phyloP scores from a whole-genome alignment of 768 basidiomycete genomes.

The Pleurotus giganteus region DNA sequence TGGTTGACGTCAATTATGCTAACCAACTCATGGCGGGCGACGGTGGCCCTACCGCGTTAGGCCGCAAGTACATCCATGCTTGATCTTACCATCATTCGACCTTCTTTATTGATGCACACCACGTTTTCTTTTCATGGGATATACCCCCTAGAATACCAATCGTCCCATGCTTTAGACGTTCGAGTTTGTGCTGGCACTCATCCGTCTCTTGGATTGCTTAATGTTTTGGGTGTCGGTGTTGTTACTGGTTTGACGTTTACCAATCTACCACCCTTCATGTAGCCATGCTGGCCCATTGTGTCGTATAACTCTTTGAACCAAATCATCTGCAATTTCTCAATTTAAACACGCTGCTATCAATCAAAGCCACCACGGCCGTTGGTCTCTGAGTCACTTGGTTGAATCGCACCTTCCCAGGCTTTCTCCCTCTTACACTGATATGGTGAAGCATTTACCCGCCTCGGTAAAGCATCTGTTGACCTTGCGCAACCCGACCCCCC shows the following conservation, averaged over 20 bases:
- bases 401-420: too few species aligned
- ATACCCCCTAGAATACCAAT: slow-evolving; percentile 1
- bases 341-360: too few species aligned
- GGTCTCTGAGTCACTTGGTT: background rate
- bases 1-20: slow-evolving; percentile 52
- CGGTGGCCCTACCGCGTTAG: slow-evolving; percentile 53
- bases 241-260: slow-evolving; percentile 6
- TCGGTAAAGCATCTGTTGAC: slow-evolving; percentile 71
- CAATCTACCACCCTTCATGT: slow-evolving; percentile 3
- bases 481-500: slow-evolving; percentile 60
- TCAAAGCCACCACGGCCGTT: background rate
- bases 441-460: slow-evolving; percentile 55
- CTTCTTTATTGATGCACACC: slow-evolving; percentile 3
- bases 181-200: slow-evolving; percentile 6
- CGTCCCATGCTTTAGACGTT: slow-evolving; percentile 6
- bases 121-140: slow-evolving; percentile 9
- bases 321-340: too few species aligned
- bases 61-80: slow-evolving; percentile 41
- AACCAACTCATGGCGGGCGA: slow-evolving; percentile 50
- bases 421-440: background rate
- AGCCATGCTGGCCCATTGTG: slow-evolving; percentile 1
- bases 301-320: too few species aligned
- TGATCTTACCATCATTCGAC: background rate
- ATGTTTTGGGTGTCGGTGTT: slow-evolving; percentile 10
- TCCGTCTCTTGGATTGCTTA: slow-evolving; percentile 7